Evolutionary conservation across 176 grass and related monocot species (phyloP).

Genomic region (Carex myosuroides): DNA sequence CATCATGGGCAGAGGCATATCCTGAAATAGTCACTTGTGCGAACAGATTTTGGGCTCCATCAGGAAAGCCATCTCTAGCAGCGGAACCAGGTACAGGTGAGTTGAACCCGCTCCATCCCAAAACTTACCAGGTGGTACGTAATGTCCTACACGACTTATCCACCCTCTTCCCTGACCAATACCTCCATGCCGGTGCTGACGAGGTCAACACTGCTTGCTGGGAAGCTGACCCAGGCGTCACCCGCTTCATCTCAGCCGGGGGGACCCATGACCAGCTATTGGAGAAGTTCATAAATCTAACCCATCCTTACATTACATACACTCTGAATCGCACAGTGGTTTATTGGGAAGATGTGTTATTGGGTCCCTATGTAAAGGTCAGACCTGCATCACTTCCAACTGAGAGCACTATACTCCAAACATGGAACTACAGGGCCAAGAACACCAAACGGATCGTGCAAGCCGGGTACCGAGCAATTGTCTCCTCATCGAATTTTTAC

Average conservation of each 20-base stretch:
- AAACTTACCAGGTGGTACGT: conserved; percentile 68
- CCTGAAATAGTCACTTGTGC: conserved; percentile 92
- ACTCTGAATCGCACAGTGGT: conserved; percentile 80
- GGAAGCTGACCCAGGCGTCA: conserved; percentile 58
- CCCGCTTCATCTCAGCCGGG: conserved; percentile 40
- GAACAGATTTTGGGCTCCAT: conserved; percentile 74
- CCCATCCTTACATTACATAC: conserved; percentile 49
- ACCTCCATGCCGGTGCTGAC: conserved; percentile 71
- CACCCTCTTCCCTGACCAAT: conserved; percentile 57
- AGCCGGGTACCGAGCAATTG: conserved; percentile 74
- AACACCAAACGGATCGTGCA: conserved; percentile 84
- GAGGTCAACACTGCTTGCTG: conserved; percentile 94
- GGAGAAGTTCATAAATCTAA: conserved; percentile 73
- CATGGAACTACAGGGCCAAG: conserved; percentile 82
- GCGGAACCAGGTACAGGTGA: conserved; percentile 82
- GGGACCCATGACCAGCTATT: conserved; percentile 66
- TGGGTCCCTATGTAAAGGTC: conserved; percentile 52
- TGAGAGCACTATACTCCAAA: conserved; percentile 85
- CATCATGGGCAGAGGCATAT: conserved; percentile 73
- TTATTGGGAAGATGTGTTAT: conserved; percentile 94
- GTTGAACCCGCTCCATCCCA: conserved; percentile 73
- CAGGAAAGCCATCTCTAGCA: conserved; percentile 40
- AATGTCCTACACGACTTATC: conserved; percentile 63
- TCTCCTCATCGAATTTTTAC: conserved; percentile 81
- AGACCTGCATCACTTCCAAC: conserved; percentile 36